These are phyloP conservation scores for Alternaria conjuncta DNA, from an alignment of 2,329 filamentous ascomycete genomes.

Conservation along the genomic window DNA sequence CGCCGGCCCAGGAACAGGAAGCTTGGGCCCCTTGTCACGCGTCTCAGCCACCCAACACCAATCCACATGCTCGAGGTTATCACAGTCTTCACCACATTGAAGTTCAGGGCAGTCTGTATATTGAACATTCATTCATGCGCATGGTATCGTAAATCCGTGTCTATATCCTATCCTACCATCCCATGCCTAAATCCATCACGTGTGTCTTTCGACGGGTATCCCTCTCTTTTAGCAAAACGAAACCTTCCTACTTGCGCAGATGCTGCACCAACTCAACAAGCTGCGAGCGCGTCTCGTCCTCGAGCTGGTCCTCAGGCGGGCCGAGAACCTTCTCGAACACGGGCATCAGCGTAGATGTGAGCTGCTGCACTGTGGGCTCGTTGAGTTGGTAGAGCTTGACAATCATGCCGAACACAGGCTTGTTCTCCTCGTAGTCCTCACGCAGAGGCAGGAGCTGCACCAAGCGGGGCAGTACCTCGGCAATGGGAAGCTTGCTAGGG, in stretches of 20 bases:
- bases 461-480: slow-evolving; percentile 81
- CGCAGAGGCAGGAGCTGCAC: slow-evolving; percentile 82
- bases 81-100: background rate
- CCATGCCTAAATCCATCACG: slow-evolving; percentile 21
- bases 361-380: slow-evolving; percentile 71
- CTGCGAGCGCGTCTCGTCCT: slow-evolving; percentile 71
- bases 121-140: slow-evolving; percentile 22
- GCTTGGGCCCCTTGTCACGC: slow-evolving; percentile 16
- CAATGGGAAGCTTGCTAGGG: slow-evolving; percentile 79
- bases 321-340: slow-evolving; percentile 76
- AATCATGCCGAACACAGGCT: slow-evolving; percentile 89
- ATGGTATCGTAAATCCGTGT: slow-evolving; percentile 31
- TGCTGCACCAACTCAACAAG: slow-evolving; percentile 69
- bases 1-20: slow-evolving; percentile 22
- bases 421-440: slow-evolving; percentile 97
- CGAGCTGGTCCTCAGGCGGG: slow-evolving; percentile 76
- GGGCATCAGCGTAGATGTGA: slow-evolving; percentile 72
- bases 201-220: slow-evolving; percentile 39
- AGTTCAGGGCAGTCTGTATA: background rate
- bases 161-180: slow-evolving; percentile 14
- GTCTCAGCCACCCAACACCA: slow-evolving; percentile 4
- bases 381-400: slow-evolving; percentile 79
- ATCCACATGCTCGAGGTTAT: background rate
- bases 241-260: slow-evolving; percentile 47
- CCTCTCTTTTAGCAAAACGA: slow-evolving; percentile 25